Evolutionary conservation across 1,284 basidiomycete species (phyloP).

Genomic region (Amylostereum areolatum): DNA sequence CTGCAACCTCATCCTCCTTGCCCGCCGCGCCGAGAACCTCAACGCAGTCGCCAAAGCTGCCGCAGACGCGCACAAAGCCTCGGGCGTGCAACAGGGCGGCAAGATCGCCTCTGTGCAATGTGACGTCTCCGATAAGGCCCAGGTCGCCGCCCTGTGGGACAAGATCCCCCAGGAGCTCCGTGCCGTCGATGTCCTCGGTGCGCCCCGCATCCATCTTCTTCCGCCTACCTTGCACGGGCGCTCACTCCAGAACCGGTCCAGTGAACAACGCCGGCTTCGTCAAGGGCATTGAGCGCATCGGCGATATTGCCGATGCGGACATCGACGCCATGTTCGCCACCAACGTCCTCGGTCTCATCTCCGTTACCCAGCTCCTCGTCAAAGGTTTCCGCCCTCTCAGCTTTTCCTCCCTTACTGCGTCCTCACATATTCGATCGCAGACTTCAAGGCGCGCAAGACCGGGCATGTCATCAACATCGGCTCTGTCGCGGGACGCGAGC

Average conservation of each 20-base stretch:
- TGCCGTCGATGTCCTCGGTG: constrained; percentile 72
- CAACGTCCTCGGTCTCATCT: constrained; percentile 87
- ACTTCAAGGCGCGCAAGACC: constrained; percentile 83
- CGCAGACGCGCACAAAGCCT: constrained; percentile 61
- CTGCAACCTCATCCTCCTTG: constrained; percentile 71
- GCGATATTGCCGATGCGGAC: constrained; percentile 70
- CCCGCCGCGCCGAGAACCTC: constrained; percentile 62
- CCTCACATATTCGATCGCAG: constrained; percentile 28
- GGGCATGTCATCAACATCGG: constrained; percentile 97
- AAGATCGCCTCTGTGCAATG: constrained; percentile 61
- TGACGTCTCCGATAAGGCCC: constrained; percentile 70
- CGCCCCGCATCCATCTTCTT: constrained; percentile 12
- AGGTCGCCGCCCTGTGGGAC: constrained; percentile 61
- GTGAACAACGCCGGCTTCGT: constrained; percentile 91
- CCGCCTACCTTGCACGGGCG: not conserved
- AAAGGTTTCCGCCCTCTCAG: constrained; percentile 39
- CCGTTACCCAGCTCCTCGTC: constrained; percentile 75
- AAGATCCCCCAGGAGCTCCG: constrained; percentile 64
- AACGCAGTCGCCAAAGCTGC: constrained; percentile 63
- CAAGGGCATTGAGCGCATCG: constrained; percentile 76
- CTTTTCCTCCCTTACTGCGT: not conserved
- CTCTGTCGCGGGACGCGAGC: constrained; percentile 86
- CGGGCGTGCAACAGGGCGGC: constrained; percentile 67
- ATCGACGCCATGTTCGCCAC: constrained; percentile 89
- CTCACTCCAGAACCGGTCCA: constrained; percentile 20